Percentiles rank a stretch among this genome's conserved stretches.
Evolutionary conservation across 1,139 yeast species (phyloP).

Genomic region (Meyerozyma smithsonii): DNA sequence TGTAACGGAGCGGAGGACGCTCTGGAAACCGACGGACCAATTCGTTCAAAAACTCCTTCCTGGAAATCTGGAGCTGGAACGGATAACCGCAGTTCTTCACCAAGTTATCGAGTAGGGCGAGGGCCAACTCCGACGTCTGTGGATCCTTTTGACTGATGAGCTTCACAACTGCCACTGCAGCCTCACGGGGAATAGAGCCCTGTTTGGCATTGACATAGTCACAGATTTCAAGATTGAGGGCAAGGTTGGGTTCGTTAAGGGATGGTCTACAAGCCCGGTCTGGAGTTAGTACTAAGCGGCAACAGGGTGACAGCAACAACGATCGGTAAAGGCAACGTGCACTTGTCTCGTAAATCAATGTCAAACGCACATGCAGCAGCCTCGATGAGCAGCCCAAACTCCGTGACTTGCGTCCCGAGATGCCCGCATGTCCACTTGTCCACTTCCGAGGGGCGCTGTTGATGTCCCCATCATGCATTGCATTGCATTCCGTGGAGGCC

Average conservation of each 20-base stretch:
- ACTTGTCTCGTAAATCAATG: not conserved
- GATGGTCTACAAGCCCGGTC: constrained; percentile 89
- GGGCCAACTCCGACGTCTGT: constrained; percentile 63
- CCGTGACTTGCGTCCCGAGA: not conserved
- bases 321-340: no score
- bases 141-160: constrained; percentile 79
- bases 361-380: not conserved
- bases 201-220: constrained; percentile 91
- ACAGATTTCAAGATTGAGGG: constrained; percentile 85
- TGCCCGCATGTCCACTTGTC: not conserved
- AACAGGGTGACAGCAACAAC: not conserved
- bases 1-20: constrained; percentile 82
- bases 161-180: constrained; percentile 85
- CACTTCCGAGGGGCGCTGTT: not conserved
- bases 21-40: constrained; percentile 92
- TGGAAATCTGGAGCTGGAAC: constrained; percentile 86
- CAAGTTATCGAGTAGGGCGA: constrained; percentile 69
- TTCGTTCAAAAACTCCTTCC: constrained; percentile 92
- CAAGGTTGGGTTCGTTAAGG: constrained; percentile 81
- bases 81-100: constrained; percentile 99
- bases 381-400: not conserved
- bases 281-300: constrained; percentile 20
- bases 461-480: not conserved
- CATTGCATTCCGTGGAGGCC: not conserved
- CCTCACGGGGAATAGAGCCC: constrained; percentile 88